A percentile compares a stretch with the other conserved stretches of the same genome.
These are phyloP conservation scores for Crucihimalaya himalaica DNA, from an alignment of 345 rosid species.

Conservation along the genomic window DNA sequence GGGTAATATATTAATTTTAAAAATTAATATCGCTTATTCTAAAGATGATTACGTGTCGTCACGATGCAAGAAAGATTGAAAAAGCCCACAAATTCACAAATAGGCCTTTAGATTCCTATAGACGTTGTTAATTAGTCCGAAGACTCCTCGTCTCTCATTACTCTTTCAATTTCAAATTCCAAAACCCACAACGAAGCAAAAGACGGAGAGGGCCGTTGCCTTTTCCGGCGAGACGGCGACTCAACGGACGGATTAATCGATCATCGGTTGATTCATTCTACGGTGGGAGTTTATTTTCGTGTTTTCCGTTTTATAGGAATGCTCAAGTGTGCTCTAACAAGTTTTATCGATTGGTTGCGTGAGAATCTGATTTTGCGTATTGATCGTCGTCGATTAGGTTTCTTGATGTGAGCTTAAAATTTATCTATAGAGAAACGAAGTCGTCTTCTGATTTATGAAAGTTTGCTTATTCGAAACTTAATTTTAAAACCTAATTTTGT, in stretches of 20 bases:
- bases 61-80: slow-evolving; percentile 15
- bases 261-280: neutral
- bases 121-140: slow-evolving; percentile 12
- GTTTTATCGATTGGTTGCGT: slow-evolving; percentile 1
- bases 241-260: neutral
- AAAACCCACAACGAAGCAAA: neutral
- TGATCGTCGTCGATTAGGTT: neutral
- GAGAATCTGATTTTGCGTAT: slow-evolving; percentile 18
- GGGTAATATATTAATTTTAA: no score
- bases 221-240: slow-evolving; percentile 10
- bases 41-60: slow-evolving; percentile 6
- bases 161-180: slow-evolving; percentile 24
- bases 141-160: neutral
- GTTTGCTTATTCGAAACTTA: neutral
- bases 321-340: neutral
- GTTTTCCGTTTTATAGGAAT: neutral
- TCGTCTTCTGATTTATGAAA: neutral
- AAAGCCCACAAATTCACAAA: neutral
- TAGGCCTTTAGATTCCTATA: slow-evolving; percentile 4
- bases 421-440: neutral
- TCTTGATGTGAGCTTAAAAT: neutral
- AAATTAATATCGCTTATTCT: neutral
- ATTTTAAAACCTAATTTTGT: slow-evolving; percentile 20
- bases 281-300: neutral
- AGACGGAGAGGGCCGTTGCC: slow-evolving; percentile 6